Evolutionary conservation across 805 yeast species (phyloP), one percentile per base, ranked within the genome.

Genomic region (Saccharomyces jurei): DNA sequence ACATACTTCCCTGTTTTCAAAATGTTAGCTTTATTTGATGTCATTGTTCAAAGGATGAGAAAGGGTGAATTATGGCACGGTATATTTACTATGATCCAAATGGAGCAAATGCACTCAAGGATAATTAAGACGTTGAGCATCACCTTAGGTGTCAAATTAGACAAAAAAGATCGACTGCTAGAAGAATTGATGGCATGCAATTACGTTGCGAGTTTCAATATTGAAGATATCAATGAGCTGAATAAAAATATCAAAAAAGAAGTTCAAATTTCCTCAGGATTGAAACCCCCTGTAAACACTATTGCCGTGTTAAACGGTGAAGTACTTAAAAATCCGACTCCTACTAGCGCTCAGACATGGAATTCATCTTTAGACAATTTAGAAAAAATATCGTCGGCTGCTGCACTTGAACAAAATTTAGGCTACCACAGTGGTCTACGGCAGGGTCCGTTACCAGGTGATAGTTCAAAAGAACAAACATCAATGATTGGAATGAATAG

Each of bases 1-100:
- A 61, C 66, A 6, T 68, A 65, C 48, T 68, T 63, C 54, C 66
- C 72, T 3, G 65, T 64, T 10, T 67, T 68, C 52, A 67, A 68
- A 47, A 59, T 67, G 61, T 54, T 65, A 30, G 63, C 69, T 3
- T 57, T 65, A 25, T 64, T 60, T 50, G 72, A 68, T 55, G 66
- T 64, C 13, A 59, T 68, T 11, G 50, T 68, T 10, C 64, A 63
- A 47, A 60, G 66, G 36, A 56, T 68, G 53, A 64, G 59, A 51
- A 65, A 65, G 32, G 67, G 65, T 32, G 68, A 68, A 41, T 48
- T 67, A 28, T 58, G 66, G 62, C 51, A 53, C n/a, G 58, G 59
- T 13, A 59, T 66, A 32, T 52, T 56, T 26, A 55, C 58, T 48
- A 49, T 66, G 41, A 54, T 59, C 22, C 59, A 64, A 26, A 54